Evolutionary conservation across 352 stramenopile genomes (phyloP), one percentile per base, ranked within the genome.

Genomic region (Phytophthora sansomeana): DNA sequence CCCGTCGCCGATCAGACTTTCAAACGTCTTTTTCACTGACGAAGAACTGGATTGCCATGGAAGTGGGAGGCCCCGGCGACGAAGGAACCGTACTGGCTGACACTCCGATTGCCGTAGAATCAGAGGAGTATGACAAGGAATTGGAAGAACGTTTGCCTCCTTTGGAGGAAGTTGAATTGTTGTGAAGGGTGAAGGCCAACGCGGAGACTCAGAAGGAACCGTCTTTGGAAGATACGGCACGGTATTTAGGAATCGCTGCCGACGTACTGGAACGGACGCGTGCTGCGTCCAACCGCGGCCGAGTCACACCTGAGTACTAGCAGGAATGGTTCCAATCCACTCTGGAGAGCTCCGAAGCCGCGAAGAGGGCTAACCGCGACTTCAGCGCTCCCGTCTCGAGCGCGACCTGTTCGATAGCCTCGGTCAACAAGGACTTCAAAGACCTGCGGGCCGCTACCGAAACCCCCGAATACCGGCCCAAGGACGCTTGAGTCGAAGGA

Each of bases 111-210:
- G 0, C 3, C 0, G 35, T 16, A 2, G 58, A 66, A 21, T 0
- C 9, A 17, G 36, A 66, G 7, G 48, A 58, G 14, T 66, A 54
- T 16, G 48, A 41, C 4, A 66, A 66, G n/a, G n/a, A n/a, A n/a
- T n/a, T n/a, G n/a, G n/a, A n/a, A n/a, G 58, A 59, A 6, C 39
- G 48, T 5, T 39, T 66, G 6, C 38, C 11, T 7, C 48, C 48
- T 39, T 7, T 66, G 5, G 48, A 59, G 16, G 58, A 59, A 14
- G 48, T 39, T 6, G 29, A 66, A 21, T 24, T 54, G 8, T 16
- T 35, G n/a, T 9, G 9, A 2, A n/a, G 32, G 3, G 24, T 57
- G 24, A 36, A 36, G 24, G 5, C 10, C 14, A 58, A 66, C 38
- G 48, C 39, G 5, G 36, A 41, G 5, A 7, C 9, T 1, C 28